Evolutionary conservation across 2,329 filamentous ascomycete genomes (phyloP).

Genomic region (Cercospora nicotianae): DNA sequence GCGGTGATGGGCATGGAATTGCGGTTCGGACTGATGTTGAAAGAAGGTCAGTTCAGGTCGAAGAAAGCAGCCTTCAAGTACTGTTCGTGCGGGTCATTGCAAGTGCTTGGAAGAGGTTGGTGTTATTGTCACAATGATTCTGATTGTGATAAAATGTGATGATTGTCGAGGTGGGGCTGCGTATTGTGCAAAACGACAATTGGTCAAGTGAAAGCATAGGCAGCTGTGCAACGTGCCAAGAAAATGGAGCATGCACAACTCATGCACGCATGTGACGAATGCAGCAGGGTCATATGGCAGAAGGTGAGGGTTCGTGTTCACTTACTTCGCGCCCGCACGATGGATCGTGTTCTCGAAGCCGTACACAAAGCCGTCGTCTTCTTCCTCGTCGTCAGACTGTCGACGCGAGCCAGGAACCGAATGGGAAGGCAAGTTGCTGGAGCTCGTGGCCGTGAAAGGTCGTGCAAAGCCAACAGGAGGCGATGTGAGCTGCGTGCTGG

Average conservation of each 20-base stretch:
- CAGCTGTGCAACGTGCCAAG: constrained; percentile 10
- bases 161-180: constrained; percentile 5
- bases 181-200: constrained; percentile 15
- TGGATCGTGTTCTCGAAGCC: constrained; percentile 67
- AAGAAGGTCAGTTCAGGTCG: constrained; percentile 28
- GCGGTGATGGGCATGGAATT: constrained; percentile 90
- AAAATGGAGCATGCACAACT: not conserved
- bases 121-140: constrained; percentile 22
- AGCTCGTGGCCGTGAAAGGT: constrained; percentile 58
- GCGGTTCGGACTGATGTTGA: constrained; percentile 67
- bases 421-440: constrained; percentile 70
- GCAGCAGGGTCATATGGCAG: not conserved
- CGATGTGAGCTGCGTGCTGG: constrained; percentile 77
- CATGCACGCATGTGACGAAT: constrained; percentile 11
- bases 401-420: constrained; percentile 84
- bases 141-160: constrained; percentile 13
- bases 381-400: constrained; percentile 84
- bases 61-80: constrained; percentile 15
- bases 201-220: not conserved
- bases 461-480: constrained; percentile 63
- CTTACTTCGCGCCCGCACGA: constrained; percentile 76
- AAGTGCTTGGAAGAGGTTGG: constrained; percentile 7
- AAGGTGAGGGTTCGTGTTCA: constrained; percentile 50
- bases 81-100: constrained; percentile 18
- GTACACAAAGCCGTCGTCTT: constrained; percentile 64